phyloP scores from a whole-genome alignment of 345 rosid species.

The Lepidium didymum region DNA sequence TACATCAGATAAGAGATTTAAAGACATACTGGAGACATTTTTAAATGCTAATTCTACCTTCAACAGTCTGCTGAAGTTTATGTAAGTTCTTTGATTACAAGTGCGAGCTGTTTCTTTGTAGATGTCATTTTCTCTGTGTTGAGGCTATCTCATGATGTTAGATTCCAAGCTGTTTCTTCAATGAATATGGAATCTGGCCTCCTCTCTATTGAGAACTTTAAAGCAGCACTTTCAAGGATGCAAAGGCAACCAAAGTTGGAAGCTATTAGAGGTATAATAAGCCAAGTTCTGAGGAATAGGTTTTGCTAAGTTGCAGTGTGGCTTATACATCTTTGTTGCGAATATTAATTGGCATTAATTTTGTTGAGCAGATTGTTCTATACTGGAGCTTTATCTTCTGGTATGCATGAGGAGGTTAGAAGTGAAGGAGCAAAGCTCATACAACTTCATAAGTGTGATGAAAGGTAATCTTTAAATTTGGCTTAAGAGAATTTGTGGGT shows the following conservation, averaged over 20 bases:
- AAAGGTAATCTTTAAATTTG: constrained; percentile 44
- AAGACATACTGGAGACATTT: constrained; percentile 44
- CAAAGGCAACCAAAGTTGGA: constrained; percentile 79
- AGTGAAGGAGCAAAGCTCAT: constrained; percentile 74
- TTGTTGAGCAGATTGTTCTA: constrained; percentile 64
- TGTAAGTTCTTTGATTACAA: constrained; percentile 45
- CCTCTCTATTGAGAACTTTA: constrained; percentile 72
- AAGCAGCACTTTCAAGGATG: constrained; percentile 53
- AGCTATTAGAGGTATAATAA: constrained; percentile 53
- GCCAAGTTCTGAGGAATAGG: not conserved
- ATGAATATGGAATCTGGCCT: constrained; percentile 60
- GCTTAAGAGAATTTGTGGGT: not conserved
- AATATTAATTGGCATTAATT: not conserved
- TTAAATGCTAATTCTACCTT: constrained; percentile 44
- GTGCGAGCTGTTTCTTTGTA: constrained; percentile 10
- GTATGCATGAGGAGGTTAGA: constrained; percentile 88
- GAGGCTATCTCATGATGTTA: constrained; percentile 30
- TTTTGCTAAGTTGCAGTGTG: not conserved
- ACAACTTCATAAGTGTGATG: constrained; percentile 79
- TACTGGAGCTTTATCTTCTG: constrained; percentile 79
- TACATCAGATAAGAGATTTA: constrained; percentile 59
- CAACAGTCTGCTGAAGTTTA: constrained; percentile 55
- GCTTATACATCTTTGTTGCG: not conserved
- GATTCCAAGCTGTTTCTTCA: constrained; percentile 62
- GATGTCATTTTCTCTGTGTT: constrained; percentile 10